phyloP scores from a whole-genome alignment of 2,329 filamentous ascomycete genomes.

The Paecilomyces sp. region DNA sequence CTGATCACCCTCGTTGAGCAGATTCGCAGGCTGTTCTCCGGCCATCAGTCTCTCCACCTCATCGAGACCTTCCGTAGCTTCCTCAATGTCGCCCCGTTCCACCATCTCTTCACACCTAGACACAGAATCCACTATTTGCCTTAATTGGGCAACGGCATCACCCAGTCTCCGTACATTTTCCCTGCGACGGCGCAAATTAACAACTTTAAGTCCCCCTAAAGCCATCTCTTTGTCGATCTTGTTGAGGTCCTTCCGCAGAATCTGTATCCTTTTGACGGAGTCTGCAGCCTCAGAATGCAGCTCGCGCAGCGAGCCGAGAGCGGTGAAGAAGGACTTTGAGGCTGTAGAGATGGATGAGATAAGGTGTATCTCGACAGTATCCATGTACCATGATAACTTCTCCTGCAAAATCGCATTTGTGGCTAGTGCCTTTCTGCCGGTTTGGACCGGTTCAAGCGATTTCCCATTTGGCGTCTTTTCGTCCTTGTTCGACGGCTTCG shows the following conservation, averaged over 20 bases:
- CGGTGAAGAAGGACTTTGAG: slow-evolving; percentile 93
- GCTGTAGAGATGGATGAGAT: slow-evolving; percentile 95
- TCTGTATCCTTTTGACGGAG: slow-evolving; percentile 80
- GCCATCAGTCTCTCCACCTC: slow-evolving; percentile 71
- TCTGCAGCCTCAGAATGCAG: slow-evolving; percentile 87
- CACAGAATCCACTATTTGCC: slow-evolving; percentile 68
- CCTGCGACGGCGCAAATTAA: slow-evolving; percentile 71
- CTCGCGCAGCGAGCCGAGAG: slow-evolving; percentile 81
- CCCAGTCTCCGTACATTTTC: slow-evolving; percentile 80
- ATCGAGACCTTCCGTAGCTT: slow-evolving; percentile 71
- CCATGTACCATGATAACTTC: slow-evolving; percentile 99
- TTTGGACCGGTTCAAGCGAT: slow-evolving; percentile 47
- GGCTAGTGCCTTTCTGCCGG: slow-evolving; percentile 72
- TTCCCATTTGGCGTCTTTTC: slow-evolving; percentile 52
- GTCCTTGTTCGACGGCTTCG: slow-evolving; percentile 46
- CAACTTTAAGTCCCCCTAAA: slow-evolving; percentile 72
- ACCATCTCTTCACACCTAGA: slow-evolving; percentile 72
- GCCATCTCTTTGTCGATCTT: slow-evolving; percentile 83
- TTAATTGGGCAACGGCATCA: slow-evolving; percentile 75
- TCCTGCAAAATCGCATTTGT: slow-evolving; percentile 97
- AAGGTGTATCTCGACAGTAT: slow-evolving; percentile 94
- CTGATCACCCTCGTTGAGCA: slow-evolving; percentile 18
- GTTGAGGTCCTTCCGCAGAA: slow-evolving; percentile 68
- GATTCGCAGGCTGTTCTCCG: slow-evolving; percentile 51
- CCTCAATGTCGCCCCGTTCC: slow-evolving; percentile 74